Conservation (phyloP, 2,329 filamentous ascomycete species). For the Cercospora berteroae region DNA sequence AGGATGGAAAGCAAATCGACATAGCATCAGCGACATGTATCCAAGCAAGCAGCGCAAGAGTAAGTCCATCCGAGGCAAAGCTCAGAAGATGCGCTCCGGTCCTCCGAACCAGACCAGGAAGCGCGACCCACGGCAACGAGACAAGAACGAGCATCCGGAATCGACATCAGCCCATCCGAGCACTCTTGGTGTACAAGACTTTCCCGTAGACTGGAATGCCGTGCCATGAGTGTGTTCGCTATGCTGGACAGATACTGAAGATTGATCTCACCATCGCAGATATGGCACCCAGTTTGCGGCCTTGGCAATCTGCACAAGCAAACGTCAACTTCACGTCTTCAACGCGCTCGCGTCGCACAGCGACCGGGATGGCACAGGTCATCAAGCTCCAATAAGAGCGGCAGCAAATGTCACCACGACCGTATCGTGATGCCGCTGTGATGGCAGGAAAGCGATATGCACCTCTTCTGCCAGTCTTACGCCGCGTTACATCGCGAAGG, state of each 20-base stretch:
- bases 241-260: neutral
- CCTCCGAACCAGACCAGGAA: too few species aligned
- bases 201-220: too few species aligned
- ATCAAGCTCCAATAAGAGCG: neutral
- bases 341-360: neutral
- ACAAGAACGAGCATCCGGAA: too few species aligned
- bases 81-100: neutral
- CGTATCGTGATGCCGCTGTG: neutral
- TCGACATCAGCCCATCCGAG: neutral
- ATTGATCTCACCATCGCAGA: too few species aligned
- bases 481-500: neutral
- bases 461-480: neutral
- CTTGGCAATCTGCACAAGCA: neutral
- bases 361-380: neutral
- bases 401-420: neutral
- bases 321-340: conserved; percentile 6
- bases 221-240: too few species aligned
- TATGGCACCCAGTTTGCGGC: neutral
- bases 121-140: too few species aligned
- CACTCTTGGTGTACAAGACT: neutral
- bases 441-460: neutral
- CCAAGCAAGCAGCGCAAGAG: neutral
- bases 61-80: neutral
- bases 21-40: neutral
- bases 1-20: neutral